phyloP scores from a whole-genome alignment of 306 rosid species.

The Vicia villosa region DNA sequence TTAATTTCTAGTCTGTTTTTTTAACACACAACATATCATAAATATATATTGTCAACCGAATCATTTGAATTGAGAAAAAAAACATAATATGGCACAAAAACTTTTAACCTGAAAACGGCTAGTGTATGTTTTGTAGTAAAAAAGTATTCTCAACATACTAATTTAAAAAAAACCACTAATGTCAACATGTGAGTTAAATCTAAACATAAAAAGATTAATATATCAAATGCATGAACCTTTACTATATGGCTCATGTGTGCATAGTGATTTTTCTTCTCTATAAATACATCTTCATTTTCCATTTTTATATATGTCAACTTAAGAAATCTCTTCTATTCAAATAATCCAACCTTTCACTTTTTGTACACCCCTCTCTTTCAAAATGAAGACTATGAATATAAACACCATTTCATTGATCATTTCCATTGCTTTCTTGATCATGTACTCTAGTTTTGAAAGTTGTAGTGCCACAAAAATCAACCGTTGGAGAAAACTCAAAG shows the following conservation, averaged over 20 bases:
- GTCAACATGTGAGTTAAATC: constrained; percentile 12
- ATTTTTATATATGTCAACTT: not conserved
- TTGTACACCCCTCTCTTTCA: not conserved
- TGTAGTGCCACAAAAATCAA: constrained; percentile 51
- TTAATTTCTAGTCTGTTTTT: not conserved
- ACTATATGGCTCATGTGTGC: constrained; percentile 55
- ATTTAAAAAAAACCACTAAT: not conserved
- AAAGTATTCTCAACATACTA: not conserved
- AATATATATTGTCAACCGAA: constrained; percentile 6
- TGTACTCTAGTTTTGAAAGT: constrained; percentile 39
- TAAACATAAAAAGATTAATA: not conserved
- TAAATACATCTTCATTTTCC: constrained; percentile 40
- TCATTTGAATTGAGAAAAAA: not conserved
- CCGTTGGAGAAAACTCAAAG: constrained; percentile 47
- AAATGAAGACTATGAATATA: constrained; percentile 41
- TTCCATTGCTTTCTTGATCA: constrained; percentile 34
- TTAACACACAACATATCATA: not conserved
- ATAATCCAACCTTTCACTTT: not conserved
- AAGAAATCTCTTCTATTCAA: constrained; percentile 20
- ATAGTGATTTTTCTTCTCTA: constrained; percentile 39
- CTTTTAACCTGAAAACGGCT: not conserved
- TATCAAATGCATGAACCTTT: constrained; percentile 23
- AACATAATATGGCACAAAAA: not conserved
- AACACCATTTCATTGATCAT: constrained; percentile 39
- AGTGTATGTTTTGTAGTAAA: not conserved